Conservation (phyloP, 192 early-diverging fungal genomes). For the Coemansia sp. region DNA sequence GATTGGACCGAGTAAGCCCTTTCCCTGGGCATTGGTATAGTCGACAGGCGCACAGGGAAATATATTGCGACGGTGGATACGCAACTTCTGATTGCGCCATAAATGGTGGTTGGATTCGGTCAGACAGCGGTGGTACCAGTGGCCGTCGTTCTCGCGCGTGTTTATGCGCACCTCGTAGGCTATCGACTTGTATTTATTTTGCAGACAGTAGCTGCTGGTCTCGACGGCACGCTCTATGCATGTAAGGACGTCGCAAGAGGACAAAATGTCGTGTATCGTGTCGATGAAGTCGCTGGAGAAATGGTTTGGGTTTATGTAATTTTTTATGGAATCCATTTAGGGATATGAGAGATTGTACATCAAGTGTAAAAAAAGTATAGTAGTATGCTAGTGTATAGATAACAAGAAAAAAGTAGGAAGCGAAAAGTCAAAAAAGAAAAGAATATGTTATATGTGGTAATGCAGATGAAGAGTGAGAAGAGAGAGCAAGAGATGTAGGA, state of each 20-base stretch:
- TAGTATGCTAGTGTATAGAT: too few relatives aligned
- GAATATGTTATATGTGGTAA: too few relatives aligned
- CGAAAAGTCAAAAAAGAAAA: too few relatives aligned
- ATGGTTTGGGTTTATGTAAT: slow-evolving; percentile 7
- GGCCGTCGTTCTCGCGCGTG: slow-evolving; percentile 3
- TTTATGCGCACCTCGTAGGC: slow-evolving; percentile 18
- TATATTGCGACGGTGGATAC: slow-evolving; percentile 5
- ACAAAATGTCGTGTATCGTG: slow-evolving; percentile 2
- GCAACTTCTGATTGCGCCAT: slow-evolving; percentile 3
- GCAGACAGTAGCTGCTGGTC: slow-evolving; percentile 6
- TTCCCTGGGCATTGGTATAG: slow-evolving; percentile 8
- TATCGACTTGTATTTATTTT: slow-evolving; percentile 5
- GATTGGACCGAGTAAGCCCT: slow-evolving; percentile 1
- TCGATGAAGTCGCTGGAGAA: slow-evolving; percentile 10
- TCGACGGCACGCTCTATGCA: slow-evolving; percentile 11
- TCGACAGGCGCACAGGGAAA: slow-evolving; percentile 12
- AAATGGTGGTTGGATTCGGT: slow-evolving; percentile 7
- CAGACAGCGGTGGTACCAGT: slow-evolving; percentile 19
- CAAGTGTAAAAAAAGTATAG: too few relatives aligned
- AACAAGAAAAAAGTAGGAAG: too few relatives aligned
- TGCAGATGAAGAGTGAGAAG: too few relatives aligned
- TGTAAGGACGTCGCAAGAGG: slow-evolving; percentile 1
- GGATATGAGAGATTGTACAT: too few relatives aligned
- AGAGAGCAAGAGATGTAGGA: too few relatives aligned
- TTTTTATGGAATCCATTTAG: too few relatives aligned